Percentiles rank a stretch among this genome's conserved stretches.
Evolutionary conservation across 768 basidiomycete genomes (phyloP).

Genomic region (Russula sp.): DNA sequence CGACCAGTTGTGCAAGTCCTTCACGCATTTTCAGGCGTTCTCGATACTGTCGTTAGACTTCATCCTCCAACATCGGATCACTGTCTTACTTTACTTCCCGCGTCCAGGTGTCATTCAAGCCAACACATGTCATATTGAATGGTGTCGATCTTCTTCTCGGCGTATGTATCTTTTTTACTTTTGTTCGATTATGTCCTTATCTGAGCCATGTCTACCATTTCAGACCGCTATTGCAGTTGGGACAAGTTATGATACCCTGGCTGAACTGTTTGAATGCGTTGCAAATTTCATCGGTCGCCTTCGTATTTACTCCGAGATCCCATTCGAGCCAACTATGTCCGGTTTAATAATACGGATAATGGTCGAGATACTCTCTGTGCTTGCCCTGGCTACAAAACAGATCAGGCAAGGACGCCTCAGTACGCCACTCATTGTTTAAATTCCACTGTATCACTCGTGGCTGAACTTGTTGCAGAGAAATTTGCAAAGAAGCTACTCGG

Average conservation of each 20-base stretch:
- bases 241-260: neutral
- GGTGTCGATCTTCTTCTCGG: neutral
- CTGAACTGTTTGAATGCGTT: neutral
- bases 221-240: neutral
- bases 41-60: neutral
- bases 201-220: neutral
- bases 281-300: neutral
- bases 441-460: neutral
- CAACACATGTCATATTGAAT: neutral
- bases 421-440: neutral
- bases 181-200: too few relatives aligned
- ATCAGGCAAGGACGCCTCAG: conserved; percentile 1
- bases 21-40: neutral
- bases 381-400: neutral
- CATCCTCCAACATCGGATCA: neutral
- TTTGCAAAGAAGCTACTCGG: neutral
- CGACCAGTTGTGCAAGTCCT: neutral
- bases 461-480: neutral
- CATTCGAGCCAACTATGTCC: neutral
- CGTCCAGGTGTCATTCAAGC: neutral
- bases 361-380: neutral
- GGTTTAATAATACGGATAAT: neutral
- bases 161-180: neutral
- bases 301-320: neutral
- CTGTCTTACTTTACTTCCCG: neutral